Evolutionary conservation across 2,329 filamentous ascomycete species (phyloP).

Genomic region (Fusarium goolgardi): DNA sequence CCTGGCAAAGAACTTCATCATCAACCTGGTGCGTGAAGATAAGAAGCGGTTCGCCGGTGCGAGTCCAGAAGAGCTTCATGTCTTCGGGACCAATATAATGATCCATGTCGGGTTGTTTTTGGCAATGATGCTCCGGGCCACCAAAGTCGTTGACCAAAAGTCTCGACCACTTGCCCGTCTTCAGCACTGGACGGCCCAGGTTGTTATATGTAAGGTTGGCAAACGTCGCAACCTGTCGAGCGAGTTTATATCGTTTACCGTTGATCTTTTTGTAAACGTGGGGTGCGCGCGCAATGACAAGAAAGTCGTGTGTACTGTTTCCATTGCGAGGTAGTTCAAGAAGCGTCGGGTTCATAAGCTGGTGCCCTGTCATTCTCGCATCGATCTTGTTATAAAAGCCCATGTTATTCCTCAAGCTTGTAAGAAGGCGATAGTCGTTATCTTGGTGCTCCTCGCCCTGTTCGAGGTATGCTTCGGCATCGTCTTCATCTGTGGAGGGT

Average conservation of each 20-base stretch:
- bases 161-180: slow-evolving; percentile 23
- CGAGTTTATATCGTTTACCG: slow-evolving; percentile 21
- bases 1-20: slow-evolving; percentile 35
- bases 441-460: not conserved
- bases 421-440: slow-evolving; percentile 32
- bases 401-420: slow-evolving; percentile 35
- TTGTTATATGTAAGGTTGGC: slow-evolving; percentile 28
- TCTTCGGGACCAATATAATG: slow-evolving; percentile 38
- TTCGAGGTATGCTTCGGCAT: slow-evolving; percentile 2
- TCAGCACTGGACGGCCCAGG: slow-evolving; percentile 17
- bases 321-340: slow-evolving; percentile 28
- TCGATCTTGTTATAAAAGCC: slow-evolving; percentile 37
- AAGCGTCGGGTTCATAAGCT: slow-evolving; percentile 37
- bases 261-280: slow-evolving; percentile 26
- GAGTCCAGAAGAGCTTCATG: slow-evolving; percentile 44
- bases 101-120: slow-evolving; percentile 36
- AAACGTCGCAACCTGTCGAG: slow-evolving; percentile 35
- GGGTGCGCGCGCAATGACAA: slow-evolving; percentile 29
- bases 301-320: slow-evolving; percentile 31
- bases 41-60: slow-evolving; percentile 34
- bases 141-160: slow-evolving; percentile 31
- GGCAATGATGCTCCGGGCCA: slow-evolving; percentile 37
- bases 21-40: slow-evolving; percentile 41
- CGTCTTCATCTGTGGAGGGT: not conserved
- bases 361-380: slow-evolving; percentile 20